Evolutionary conservation across 495 filamentous ascomycete species (phyloP), one percentile per base, ranked within the genome.

Genomic region (Neohortaea acidophila): DNA sequence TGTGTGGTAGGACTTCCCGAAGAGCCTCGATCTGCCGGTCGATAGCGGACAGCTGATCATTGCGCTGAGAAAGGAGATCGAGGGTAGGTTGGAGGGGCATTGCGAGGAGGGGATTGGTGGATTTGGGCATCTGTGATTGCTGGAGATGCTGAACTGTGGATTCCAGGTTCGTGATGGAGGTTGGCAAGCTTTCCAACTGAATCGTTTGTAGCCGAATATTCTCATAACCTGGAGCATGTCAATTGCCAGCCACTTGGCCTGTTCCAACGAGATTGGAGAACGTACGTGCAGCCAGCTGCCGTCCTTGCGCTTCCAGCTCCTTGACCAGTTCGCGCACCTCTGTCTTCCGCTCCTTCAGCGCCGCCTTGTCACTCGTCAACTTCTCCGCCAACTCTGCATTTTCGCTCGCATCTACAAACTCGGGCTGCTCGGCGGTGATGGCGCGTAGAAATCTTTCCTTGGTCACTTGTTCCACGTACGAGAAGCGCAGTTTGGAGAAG

Each of bases 401-500:
- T 45, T 94, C 84, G 48, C 77, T 68, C 29, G 77, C 70, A 12
- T 77, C 78, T 39, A 92, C 79, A 27, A 94, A 75, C 11, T 83
- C 65, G 1, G 85, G 87, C 24, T 84, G 82, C 39, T 94, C 84
- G 47, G 79, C 81, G 13, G 87, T 83, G 42, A 82, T 78, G 40
- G 73, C 67, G 42, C 76, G 75, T 23, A 83, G 75, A 55, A 81
- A 81, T 45, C 81, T 81, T 51, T 84, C 79, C 51, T 83, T 83
- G 30, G 79, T 81, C 24, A 81, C 72, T 57, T 84, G 79, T 55
- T 84, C 79, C 43, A 83, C 69, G 59, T 83, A 96, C 48, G 82
- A 91, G 65, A 96, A 96, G 54, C 85, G 83, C 20, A 97, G 71
- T 61, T 94, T 94, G 28, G 83, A 79, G 59, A 94, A 96, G 21